A percentile compares a stretch with the other conserved stretches of the same genome.
Evolutionary conservation across 352 stramenopile species (phyloP).

Genomic region (Albugo laibachii): DNA sequence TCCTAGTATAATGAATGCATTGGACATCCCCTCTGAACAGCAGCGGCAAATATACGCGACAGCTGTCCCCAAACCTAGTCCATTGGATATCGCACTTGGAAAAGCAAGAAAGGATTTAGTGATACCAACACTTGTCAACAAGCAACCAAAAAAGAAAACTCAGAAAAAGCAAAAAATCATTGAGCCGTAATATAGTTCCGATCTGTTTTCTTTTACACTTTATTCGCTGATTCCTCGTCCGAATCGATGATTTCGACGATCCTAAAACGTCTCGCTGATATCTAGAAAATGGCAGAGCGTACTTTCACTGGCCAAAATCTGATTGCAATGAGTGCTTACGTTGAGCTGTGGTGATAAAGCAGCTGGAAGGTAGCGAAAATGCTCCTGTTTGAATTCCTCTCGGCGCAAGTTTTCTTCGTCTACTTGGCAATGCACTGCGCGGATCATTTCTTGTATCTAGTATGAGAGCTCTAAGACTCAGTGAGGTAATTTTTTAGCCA

Average conservation of each 20-base stretch:
- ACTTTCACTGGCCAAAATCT: neutral
- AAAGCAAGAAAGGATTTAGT: constrained; percentile 43
- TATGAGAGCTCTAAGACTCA: neutral
- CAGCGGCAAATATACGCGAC: constrained; percentile 10
- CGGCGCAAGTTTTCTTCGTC: constrained; percentile 25
- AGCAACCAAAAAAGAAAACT: constrained; percentile 14
- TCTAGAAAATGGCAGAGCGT: too few species aligned
- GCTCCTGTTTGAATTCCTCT: constrained; percentile 25
- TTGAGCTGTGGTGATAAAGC: constrained; percentile 56
- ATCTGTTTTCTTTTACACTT: neutral
- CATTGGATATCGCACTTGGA: constrained; percentile 25
- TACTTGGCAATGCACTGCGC: constrained; percentile 2
- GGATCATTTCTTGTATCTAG: neutral
- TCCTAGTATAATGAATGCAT: constrained; percentile 23
- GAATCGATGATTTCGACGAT: too few species aligned
- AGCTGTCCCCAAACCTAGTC: neutral
- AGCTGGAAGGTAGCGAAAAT: constrained; percentile 42
- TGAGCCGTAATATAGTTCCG: neutral
- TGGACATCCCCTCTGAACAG: constrained; percentile 33
- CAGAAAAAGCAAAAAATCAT: constrained; percentile 23
- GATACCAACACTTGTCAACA: constrained; percentile 51
- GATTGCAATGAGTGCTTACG: constrained; percentile 11
- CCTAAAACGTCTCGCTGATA: too few species aligned
- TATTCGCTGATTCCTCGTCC: constrained; percentile 2
- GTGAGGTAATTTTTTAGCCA: constrained; percentile 14